Evolutionary conservation across 129 eudicot species (phyloP).

Genomic region (Flaveria brownii): DNA sequence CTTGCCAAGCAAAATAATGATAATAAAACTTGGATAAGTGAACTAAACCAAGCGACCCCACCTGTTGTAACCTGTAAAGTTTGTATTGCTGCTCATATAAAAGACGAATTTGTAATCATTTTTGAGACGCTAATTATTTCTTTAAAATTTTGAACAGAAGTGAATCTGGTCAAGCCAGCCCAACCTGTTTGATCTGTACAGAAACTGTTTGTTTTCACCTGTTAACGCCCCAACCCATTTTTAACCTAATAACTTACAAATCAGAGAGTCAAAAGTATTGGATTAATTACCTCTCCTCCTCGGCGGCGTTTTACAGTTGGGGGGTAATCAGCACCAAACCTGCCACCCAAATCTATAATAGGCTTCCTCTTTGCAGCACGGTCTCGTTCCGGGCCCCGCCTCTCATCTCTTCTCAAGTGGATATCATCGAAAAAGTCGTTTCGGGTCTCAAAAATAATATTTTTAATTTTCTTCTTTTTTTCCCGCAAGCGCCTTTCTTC

Average conservation of each 20-base stretch:
- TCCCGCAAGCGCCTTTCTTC: conserved; percentile 68
- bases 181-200: too few relatives aligned
- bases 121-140: background rate
- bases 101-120: background rate
- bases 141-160: background rate
- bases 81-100: background rate
- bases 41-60: background rate
- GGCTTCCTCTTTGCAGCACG: conserved; percentile 55
- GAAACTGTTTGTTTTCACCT: background rate
- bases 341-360: conserved; percentile 48
- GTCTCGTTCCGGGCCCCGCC: conserved; percentile 58
- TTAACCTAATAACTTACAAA: conserved; percentile 1
- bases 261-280: background rate
- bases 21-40: background rate
- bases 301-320: conserved; percentile 75
- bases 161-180: background rate
- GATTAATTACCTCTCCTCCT: conserved; percentile 85
- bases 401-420: conserved; percentile 59
- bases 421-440: conserved; percentile 62
- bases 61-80: background rate
- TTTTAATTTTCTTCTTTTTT: conserved; percentile 75
- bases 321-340: conserved; percentile 53
- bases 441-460: conserved; percentile 41
- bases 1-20: background rate
- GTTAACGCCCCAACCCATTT: background rate